phyloP scores from a whole-genome alignment of 164 flowering plant genomes.

The Piper betle region DNA sequence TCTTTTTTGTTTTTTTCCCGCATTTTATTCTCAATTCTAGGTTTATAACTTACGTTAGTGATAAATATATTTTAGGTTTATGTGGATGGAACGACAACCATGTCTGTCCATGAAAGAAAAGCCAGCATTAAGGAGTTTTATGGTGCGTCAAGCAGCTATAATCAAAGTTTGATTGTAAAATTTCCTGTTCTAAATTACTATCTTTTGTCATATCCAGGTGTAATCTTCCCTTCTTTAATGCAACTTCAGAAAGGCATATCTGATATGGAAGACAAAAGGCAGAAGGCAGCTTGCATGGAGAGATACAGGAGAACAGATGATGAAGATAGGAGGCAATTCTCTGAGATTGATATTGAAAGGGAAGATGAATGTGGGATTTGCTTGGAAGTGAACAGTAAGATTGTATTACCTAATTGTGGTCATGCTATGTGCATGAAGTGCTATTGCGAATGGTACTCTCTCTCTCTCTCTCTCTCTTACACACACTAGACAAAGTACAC shows the following conservation, averaged over 20 bases:
- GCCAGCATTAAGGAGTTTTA: slow-evolving; percentile 70
- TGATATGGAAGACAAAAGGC: slow-evolving; percentile 68
- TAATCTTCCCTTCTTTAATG: slow-evolving; percentile 73
- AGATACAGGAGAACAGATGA: slow-evolving; percentile 62
- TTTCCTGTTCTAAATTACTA: neutral
- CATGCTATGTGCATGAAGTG: slow-evolving; percentile 92
- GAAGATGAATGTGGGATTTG: slow-evolving; percentile 98
- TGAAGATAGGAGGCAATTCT: slow-evolving; percentile 28
- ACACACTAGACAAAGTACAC: neutral
- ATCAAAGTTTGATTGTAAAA: no score
- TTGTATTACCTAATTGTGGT: slow-evolving; percentile 76
- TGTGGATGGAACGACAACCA: slow-evolving; percentile 68
- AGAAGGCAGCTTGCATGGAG: slow-evolving; percentile 61
- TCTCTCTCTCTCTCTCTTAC: neutral
- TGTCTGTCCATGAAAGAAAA: slow-evolving; percentile 64
- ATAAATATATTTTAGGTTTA: slow-evolving; percentile 30
- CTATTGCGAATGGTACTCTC: slow-evolving; percentile 68
- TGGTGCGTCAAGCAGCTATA: slow-evolving; percentile 19
- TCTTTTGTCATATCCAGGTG: slow-evolving; percentile 30
- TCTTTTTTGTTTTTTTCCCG: neutral
- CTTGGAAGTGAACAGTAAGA: slow-evolving; percentile 79
- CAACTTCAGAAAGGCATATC: slow-evolving; percentile 82
- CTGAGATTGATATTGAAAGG: slow-evolving; percentile 64
- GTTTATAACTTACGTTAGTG: no score
- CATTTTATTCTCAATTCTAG: neutral